phyloP scores from a whole-genome alignment of 2,329 filamentous ascomycete species.

The Talaromyces sp. region DNA sequence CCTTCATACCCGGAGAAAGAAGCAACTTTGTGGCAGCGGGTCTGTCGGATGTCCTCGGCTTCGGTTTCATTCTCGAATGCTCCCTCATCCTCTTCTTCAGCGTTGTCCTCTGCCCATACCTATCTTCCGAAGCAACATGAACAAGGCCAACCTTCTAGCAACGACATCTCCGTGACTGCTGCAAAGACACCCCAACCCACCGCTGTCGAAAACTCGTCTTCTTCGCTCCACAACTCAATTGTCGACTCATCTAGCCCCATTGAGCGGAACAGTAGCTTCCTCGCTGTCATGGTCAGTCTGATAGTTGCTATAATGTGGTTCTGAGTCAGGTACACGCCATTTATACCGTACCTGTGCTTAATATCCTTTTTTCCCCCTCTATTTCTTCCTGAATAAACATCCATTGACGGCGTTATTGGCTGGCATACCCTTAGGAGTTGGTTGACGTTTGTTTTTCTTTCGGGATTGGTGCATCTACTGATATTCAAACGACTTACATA shows the following conservation, averaged over 20 bases:
- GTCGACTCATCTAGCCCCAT: conserved; percentile 5
- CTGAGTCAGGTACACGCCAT: neutral
- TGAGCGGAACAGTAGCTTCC: conserved; percentile 8
- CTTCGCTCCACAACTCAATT: neutral
- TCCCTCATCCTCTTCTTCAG: neutral
- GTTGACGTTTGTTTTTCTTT: neutral
- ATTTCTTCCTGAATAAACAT: neutral
- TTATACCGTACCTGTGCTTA: neutral
- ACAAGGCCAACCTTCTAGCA: neutral
- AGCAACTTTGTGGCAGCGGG: conserved; percentile 8
- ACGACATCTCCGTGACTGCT: neutral
- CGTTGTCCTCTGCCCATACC: neutral
- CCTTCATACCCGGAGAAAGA: neutral
- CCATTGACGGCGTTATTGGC: neutral
- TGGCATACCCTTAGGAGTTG: neutral
- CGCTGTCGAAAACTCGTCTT: neutral
- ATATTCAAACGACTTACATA: neutral
- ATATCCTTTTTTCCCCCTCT: neutral
- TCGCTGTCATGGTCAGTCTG: conserved; percentile 10
- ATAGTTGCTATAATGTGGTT: conserved; percentile 11
- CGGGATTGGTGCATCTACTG: neutral
- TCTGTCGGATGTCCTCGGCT: conserved; percentile 1
- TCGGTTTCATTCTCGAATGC: neutral
- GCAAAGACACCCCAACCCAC: neutral
- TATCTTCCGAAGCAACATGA: neutral